Evolutionary conservation across 169 alveolate genomes (phyloP).

Genomic region (Miamiensis avidus): DNA sequence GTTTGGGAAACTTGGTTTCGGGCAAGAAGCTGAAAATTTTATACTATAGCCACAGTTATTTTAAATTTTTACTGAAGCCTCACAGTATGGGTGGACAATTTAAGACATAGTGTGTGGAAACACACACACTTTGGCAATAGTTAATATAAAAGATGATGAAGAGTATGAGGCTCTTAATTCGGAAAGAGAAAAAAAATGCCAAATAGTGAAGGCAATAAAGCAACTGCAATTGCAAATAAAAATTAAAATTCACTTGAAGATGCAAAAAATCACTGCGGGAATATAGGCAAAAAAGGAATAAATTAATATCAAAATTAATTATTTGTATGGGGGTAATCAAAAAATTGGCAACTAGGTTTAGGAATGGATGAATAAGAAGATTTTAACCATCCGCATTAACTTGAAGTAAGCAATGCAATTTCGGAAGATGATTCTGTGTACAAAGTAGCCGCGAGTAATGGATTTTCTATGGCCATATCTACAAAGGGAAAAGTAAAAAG

Average conservation of each 20-base stretch:
- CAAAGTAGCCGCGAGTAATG: neutral
- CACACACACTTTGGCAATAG: neutral
- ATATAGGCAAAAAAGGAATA: neutral
- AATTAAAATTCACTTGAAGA: no score
- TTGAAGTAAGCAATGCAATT: neutral
- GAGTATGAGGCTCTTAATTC: neutral
- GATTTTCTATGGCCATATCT: neutral
- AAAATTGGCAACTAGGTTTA: neutral
- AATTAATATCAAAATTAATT: no score
- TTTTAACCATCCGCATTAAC: neutral
- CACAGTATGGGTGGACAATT: neutral
- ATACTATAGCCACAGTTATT: neutral
- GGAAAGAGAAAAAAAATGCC: neutral
- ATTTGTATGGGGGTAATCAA: neutral
- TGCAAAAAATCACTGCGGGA: neutral
- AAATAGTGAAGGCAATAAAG: no score
- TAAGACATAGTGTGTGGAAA: neutral
- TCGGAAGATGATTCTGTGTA: neutral
- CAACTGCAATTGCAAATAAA: no score
- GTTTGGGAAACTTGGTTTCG: neutral
- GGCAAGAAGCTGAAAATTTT: neutral
- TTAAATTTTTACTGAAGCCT: neutral
- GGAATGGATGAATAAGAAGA: neutral
- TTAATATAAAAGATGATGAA: neutral
- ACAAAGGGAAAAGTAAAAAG: neutral